phyloP scores from a whole-genome alignment of 108 stramenopile species.

The Skeletonema menzelii region DNA sequence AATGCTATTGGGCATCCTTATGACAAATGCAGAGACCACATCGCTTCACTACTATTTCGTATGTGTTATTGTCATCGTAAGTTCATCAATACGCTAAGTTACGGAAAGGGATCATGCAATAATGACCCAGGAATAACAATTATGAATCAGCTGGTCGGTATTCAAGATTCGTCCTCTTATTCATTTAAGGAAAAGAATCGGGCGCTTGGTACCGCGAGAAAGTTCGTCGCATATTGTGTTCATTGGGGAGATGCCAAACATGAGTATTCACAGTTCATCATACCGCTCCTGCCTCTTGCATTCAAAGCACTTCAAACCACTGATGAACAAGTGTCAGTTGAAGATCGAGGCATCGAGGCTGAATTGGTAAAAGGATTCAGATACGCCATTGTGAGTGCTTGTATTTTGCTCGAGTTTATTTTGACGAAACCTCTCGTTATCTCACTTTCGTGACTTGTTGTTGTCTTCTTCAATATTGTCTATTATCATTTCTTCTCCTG shows the following conservation, averaged over 20 bases:
- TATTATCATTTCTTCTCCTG: neutral
- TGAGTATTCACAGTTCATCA: slow-evolving; percentile 74
- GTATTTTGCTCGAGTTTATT: neutral
- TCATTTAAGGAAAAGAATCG: slow-evolving; percentile 69
- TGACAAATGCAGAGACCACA: slow-evolving; percentile 86
- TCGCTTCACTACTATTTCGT: slow-evolving; percentile 77
- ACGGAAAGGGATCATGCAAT: slow-evolving; percentile 5
- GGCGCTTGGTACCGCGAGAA: slow-evolving; percentile 77
- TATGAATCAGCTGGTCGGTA: slow-evolving; percentile 51
- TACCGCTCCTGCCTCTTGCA: slow-evolving; percentile 77
- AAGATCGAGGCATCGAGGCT: slow-evolving; percentile 76
- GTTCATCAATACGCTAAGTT: slow-evolving; percentile 32
- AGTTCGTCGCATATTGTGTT: slow-evolving; percentile 82
- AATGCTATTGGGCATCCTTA: slow-evolving; percentile 87
- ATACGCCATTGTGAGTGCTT: slow-evolving; percentile 55
- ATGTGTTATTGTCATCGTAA: slow-evolving; percentile 81
- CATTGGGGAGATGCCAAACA: slow-evolving; percentile 83
- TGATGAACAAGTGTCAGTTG: slow-evolving; percentile 59
- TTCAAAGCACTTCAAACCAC: slow-evolving; percentile 71
- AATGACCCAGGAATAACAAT: slow-evolving; percentile 65
- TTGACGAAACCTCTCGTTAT: neutral
- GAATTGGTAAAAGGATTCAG: slow-evolving; percentile 82
- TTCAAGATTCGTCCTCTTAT: slow-evolving; percentile 32
- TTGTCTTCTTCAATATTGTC: neutral
- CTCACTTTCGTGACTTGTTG: neutral